Evolutionary conservation across 2,329 filamentous ascomycete species (phyloP).

Genomic region (Aplosporella prunicola): DNA sequence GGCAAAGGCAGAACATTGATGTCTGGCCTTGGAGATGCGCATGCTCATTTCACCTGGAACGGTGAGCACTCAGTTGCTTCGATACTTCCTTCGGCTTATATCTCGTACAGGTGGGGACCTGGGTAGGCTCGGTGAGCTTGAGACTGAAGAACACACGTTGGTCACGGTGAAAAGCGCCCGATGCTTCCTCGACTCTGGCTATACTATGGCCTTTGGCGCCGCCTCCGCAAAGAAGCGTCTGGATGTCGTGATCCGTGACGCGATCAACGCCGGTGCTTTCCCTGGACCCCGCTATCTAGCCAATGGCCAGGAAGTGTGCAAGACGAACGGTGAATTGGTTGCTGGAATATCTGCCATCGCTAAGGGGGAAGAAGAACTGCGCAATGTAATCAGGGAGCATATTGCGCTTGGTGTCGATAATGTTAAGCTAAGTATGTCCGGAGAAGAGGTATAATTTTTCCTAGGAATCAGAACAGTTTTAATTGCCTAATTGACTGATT

Average conservation of each 20-base stretch:
- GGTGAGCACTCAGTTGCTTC: constrained; percentile 11
- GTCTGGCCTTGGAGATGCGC: constrained; percentile 41
- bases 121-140: constrained; percentile 32
- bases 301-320: constrained; percentile 42
- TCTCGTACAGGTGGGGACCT: constrained; percentile 25
- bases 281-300: constrained; percentile 41
- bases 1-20: constrained; percentile 39
- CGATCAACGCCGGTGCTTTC: constrained; percentile 40
- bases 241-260: constrained; percentile 40
- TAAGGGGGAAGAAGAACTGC: constrained; percentile 21
- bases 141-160: constrained; percentile 40
- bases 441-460: constrained; percentile 14
- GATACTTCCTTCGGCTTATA: no score
- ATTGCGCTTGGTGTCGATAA: constrained; percentile 26
- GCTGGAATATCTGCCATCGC: constrained; percentile 34
- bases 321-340: constrained; percentile 36
- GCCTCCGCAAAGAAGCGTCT: constrained; percentile 39
- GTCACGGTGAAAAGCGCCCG: constrained; percentile 35
- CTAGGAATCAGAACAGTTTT: background rate
- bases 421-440: constrained; percentile 24
- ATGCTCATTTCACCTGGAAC: constrained; percentile 44
- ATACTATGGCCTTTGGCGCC: constrained; percentile 30
- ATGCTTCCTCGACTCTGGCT: constrained; percentile 36
- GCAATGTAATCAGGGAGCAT: constrained; percentile 19
- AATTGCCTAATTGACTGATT: background rate